phyloP scores from a whole-genome alignment of 805 yeast species.

The Lachancea thermotolerans region DNA sequence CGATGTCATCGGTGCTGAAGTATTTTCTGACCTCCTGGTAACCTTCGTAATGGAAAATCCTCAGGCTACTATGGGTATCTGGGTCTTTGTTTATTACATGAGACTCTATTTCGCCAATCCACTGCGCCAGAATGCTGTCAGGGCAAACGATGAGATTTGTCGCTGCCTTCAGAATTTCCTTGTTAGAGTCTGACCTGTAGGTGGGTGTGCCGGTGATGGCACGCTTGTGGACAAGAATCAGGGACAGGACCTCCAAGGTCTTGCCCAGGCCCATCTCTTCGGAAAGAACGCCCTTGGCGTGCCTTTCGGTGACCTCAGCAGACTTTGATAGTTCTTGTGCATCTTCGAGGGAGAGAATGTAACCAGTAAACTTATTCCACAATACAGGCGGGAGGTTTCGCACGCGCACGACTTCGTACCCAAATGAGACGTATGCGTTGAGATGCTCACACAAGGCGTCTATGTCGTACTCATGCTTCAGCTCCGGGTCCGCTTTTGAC shows the following conservation, averaged over 20 bases:
- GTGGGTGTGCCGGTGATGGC: conserved; percentile 18
- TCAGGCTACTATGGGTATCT: conserved; percentile 34
- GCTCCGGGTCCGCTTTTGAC: background rate
- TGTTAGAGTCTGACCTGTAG: conserved; percentile 15
- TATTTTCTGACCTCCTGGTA: conserved; percentile 32
- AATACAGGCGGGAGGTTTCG: conserved; percentile 8
- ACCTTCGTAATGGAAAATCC: conserved; percentile 61
- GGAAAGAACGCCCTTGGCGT: conserved; percentile 50
- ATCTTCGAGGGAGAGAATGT: conserved; percentile 14
- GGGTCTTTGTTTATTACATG: conserved; percentile 24
- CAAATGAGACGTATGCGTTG: conserved; percentile 23
- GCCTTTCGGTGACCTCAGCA: conserved; percentile 3
- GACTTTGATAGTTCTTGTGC: conserved; percentile 15
- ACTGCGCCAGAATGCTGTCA: conserved; percentile 72
- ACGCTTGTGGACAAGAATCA: conserved; percentile 57
- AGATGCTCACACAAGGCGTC: conserved; percentile 14
- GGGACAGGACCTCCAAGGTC: conserved; percentile 74
- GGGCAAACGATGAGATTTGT: conserved; percentile 86
- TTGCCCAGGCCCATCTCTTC: conserved; percentile 99
- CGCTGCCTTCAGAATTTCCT: conserved; percentile 38
- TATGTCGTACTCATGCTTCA: background rate
- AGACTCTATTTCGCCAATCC: conserved; percentile 64
- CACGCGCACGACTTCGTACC: conserved; percentile 20
- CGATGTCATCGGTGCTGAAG: conserved; percentile 15
- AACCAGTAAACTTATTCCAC: conserved; percentile 33